A percentile compares a stretch with the other conserved stretches of the same genome.
These are phyloP conservation scores for Panicum virgatum DNA, from an alignment of 202 grass and related monocot species.

Conservation along the genomic window DNA sequence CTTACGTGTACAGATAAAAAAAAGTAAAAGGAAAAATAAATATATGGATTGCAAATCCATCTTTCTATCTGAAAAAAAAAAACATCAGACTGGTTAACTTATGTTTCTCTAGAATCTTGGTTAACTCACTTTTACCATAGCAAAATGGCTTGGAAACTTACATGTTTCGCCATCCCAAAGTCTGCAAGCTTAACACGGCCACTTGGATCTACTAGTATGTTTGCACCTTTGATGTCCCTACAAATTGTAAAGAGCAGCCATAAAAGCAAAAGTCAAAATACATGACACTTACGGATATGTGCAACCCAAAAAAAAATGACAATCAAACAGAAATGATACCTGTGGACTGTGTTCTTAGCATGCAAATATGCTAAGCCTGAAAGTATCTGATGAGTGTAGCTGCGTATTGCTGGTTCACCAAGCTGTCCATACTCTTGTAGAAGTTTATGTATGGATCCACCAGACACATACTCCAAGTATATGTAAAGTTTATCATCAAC, in stretches of 20 bases:
- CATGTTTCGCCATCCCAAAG: constrained; percentile 99
- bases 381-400: constrained; percentile 98
- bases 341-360: constrained; percentile 91
- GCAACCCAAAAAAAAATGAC: constrained; percentile 24
- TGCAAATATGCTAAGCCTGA: constrained; percentile 98
- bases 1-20: background rate
- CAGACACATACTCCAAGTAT: constrained; percentile 99
- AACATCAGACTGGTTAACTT: background rate
- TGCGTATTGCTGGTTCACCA: constrained; percentile 96
- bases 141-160: constrained; percentile 49
- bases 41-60: constrained; percentile 6
- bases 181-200: constrained; percentile 99
- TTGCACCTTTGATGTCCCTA: constrained; percentile 99
- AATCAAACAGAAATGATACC: constrained; percentile 51
- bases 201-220: constrained; percentile 97
- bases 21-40: constrained; percentile 22
- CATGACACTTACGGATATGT: constrained; percentile 26
- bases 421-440: constrained; percentile 94
- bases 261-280: constrained; percentile 30
- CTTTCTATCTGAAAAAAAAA: background rate
- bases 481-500: constrained; percentile 94
- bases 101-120: background rate
- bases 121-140: background rate
- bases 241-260: constrained; percentile 42
- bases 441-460: constrained; percentile 99